Evolutionary conservation across 176 grass and related monocot species (phyloP).

Genomic region (Themeda triandra): DNA sequence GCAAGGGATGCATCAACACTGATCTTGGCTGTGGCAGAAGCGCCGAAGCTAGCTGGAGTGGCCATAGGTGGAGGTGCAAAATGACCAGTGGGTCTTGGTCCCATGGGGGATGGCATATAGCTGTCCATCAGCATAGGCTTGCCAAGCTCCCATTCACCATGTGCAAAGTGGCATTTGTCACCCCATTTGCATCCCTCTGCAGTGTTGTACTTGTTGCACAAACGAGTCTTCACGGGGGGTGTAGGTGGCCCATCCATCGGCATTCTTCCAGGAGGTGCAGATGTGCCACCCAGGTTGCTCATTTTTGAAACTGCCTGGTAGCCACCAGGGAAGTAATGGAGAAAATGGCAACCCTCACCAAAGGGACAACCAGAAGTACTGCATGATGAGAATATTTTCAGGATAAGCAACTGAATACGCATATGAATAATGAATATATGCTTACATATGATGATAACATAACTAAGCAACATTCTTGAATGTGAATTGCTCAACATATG

Average conservation of each 20-base stretch:
- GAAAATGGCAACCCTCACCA: slow-evolving; percentile 84
- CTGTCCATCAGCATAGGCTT: slow-evolving; percentile 41
- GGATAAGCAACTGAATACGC: slow-evolving; percentile 12
- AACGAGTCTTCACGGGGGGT: slow-evolving; percentile 50
- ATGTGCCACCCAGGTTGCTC: slow-evolving; percentile 48
- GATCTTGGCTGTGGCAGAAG: slow-evolving; percentile 79
- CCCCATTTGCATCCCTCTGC: slow-evolving; percentile 83
- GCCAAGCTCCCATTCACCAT: slow-evolving; percentile 74
- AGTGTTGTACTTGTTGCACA: slow-evolving; percentile 86
- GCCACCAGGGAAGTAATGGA: slow-evolving; percentile 68
- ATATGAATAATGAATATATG: background rate
- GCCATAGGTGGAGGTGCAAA: slow-evolving; percentile 29
- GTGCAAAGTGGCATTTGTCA: slow-evolving; percentile 78
- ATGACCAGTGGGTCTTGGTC: slow-evolving; percentile 26
- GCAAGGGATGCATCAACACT: slow-evolving; percentile 71
- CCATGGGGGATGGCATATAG: slow-evolving; percentile 35
- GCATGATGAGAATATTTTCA: slow-evolving; percentile 31
- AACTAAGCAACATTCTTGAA: background rate
- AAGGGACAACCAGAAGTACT: slow-evolving; percentile 79
- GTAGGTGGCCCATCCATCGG: slow-evolving; percentile 25
- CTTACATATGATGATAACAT: background rate
- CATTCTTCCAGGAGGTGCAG: slow-evolving; percentile 41
- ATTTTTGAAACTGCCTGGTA: slow-evolving; percentile 68
- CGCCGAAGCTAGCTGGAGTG: slow-evolving; percentile 63
- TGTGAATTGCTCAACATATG: background rate